Percentiles rank a stretch among this genome's conserved stretches.
phyloP scores from a whole-genome alignment of 208 protist species.

The Wallacemonas collosoma region DNA sequence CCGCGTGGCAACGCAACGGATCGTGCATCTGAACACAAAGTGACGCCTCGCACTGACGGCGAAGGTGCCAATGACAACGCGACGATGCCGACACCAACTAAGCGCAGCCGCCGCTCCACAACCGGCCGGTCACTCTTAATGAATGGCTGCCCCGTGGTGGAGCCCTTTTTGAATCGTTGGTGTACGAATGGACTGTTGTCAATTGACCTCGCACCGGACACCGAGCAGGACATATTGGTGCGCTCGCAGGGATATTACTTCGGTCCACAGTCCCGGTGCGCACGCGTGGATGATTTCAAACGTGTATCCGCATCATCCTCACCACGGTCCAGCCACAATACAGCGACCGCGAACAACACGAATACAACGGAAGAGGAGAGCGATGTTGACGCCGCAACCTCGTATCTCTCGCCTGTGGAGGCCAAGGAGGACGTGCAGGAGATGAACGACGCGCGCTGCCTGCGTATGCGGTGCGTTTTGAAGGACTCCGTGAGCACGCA shows the following conservation, averaged over 20 bases:
- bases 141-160: constrained; percentile 57
- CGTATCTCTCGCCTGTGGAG: neutral
- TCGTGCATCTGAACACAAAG: too few species aligned
- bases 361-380: neutral
- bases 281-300: constrained; percentile 4
- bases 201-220: constrained; percentile 5
- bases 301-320: neutral
- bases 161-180: constrained; percentile 36
- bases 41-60: neutral
- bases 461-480: constrained; percentile 30
- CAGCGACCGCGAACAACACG: neutral
- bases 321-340: neutral
- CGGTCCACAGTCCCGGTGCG: constrained; percentile 45
- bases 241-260: constrained; percentile 32
- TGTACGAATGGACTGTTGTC: constrained; percentile 17
- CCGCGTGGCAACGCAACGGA: too few species aligned
- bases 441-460: constrained; percentile 21
- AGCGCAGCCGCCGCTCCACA: neutral
- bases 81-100: neutral
- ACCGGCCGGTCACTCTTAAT: constrained; percentile 27
- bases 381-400: neutral
- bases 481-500: neutral
- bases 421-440: neutral
- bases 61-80: neutral
- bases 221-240: constrained; percentile 12